Base-by-base conservation (phyloP, 148 eudicot species). In the Diospyros kaki region DNA sequence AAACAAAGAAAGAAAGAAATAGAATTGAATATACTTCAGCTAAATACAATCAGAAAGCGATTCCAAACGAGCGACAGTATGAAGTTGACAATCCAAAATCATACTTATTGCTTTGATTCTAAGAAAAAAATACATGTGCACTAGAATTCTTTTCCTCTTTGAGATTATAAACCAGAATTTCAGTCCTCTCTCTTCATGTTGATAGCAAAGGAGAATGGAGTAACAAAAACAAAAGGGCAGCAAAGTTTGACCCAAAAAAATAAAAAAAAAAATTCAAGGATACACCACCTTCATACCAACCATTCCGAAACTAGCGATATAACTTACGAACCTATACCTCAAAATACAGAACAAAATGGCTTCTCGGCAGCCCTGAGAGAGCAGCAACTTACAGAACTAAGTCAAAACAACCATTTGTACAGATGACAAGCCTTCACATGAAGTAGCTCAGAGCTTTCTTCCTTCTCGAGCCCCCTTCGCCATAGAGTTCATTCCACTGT, bases 401-500 rank as follows among this genome's bases (percentile, higher is more conserved):
- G 9, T 46, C 6, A 14, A 4, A 50, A 1, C 6, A 70, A 75
- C 62, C 54, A 55, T 82, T 84, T 84, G 79, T 77, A 77, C 77
- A 75, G 72, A 68, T 69, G 59, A 65, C 55, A 78, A 68, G 52
- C 52, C 67, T 78, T 89, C 83, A 93, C 98, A 93, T 89, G 87
- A 93, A 93, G 82, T 93, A 93, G 79, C 94, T 91, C 39, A 89
- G 91, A 58, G 94, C 77, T 71, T 75, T 87, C 86, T 89, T 93
- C 85, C 82, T 87, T 76, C 98, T 76, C 4, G 98, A 93, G 12
- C 97, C 97, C 39, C 98, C 98, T 77, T 93, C 98, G 9, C 98
- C 98, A 28, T 93, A 93, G 4, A 89, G 90, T 64, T 93, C 98
- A 64, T 91, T 93, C 98, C 98, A 93, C 55, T 91, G 97, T 67